These are phyloP conservation scores for Botrytis fragariae DNA, from an alignment of 2,329 filamentous ascomycete species.

Conservation along the genomic window DNA sequence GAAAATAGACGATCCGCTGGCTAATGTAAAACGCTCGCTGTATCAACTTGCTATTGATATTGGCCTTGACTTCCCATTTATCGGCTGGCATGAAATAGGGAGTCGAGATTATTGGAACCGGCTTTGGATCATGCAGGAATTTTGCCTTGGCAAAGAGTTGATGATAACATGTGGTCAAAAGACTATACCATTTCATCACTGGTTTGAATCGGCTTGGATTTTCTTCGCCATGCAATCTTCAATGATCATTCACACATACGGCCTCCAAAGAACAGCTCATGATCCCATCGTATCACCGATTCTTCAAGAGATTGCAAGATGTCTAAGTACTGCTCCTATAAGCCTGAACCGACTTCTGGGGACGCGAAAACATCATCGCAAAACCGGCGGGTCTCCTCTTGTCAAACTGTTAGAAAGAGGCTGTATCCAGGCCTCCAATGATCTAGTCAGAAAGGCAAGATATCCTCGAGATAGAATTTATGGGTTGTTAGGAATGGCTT, in stretches of 20 bases:
- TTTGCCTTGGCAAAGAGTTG: constrained; percentile 18
- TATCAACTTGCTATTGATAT: constrained; percentile 14
- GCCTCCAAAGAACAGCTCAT: neutral
- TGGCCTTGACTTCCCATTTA: constrained; percentile 12
- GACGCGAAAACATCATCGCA: constrained; percentile 16
- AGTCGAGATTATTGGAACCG: constrained; percentile 21
- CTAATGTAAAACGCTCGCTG: neutral
- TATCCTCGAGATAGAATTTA: constrained; percentile 23
- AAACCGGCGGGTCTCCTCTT: neutral
- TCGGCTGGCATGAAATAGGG: constrained; percentile 3
- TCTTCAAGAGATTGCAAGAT: neutral
- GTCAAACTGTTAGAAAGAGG: constrained; percentile 9
- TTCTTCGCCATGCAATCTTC: constrained; percentile 15
- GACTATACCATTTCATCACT: constrained; percentile 10
- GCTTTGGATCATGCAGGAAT: constrained; percentile 25
- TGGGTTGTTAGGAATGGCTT: constrained; percentile 19
- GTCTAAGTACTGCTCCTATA: neutral
- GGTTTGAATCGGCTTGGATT: constrained; percentile 11
- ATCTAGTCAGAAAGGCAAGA: constrained; percentile 13
- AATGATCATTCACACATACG: neutral
- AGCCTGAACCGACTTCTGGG: constrained; percentile 2
- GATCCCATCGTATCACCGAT: neutral
- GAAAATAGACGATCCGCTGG: neutral
- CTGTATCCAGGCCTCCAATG: neutral
- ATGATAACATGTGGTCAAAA: constrained; percentile 12